These are phyloP conservation scores for Lolium rigidum DNA, from an alignment of 176 grass and related monocot species.

Conservation along the genomic window DNA sequence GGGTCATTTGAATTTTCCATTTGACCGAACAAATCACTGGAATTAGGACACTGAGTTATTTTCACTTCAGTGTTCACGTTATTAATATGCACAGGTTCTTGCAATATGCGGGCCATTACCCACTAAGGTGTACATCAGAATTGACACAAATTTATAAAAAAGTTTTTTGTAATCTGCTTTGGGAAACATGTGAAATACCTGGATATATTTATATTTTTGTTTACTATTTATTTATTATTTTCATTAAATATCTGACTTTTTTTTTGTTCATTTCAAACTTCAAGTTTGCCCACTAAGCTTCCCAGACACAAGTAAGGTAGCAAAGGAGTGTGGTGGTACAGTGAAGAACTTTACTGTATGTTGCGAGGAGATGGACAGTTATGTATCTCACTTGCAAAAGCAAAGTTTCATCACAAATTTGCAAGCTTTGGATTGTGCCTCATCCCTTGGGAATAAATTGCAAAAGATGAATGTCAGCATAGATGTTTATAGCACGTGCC, in stretches of 20 bases:
- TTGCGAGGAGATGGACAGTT: constrained; percentile 78
- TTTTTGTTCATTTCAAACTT: constrained; percentile 34
- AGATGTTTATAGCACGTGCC: constrained; percentile 83
- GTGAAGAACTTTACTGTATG: constrained; percentile 73
- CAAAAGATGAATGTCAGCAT: constrained; percentile 87
- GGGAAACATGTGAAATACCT: neutral
- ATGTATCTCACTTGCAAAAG: constrained; percentile 93
- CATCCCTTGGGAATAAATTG: constrained; percentile 77
- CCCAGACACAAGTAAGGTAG: constrained; percentile 83
- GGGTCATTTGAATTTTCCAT: neutral
- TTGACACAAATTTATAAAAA: neutral
- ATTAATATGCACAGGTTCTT: constrained; percentile 14
- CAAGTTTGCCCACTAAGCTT: constrained; percentile 91
- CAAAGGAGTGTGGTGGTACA: constrained; percentile 62
- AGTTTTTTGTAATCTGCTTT: constrained; percentile 7
- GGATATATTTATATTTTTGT: neutral
- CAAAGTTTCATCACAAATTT: constrained; percentile 99
- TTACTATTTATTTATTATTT: neutral
- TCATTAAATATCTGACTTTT: constrained; percentile 11
- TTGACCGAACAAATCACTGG: neutral
- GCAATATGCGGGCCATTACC: constrained; percentile 1
- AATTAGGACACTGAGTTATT: constrained; percentile 3
- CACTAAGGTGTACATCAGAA: neutral
- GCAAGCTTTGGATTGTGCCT: constrained; percentile 92
- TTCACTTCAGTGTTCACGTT: constrained; percentile 14